Evolutionary conservation across 805 yeast genomes (phyloP).

Genomic region (Suhomyces kilbournensis): DNA sequence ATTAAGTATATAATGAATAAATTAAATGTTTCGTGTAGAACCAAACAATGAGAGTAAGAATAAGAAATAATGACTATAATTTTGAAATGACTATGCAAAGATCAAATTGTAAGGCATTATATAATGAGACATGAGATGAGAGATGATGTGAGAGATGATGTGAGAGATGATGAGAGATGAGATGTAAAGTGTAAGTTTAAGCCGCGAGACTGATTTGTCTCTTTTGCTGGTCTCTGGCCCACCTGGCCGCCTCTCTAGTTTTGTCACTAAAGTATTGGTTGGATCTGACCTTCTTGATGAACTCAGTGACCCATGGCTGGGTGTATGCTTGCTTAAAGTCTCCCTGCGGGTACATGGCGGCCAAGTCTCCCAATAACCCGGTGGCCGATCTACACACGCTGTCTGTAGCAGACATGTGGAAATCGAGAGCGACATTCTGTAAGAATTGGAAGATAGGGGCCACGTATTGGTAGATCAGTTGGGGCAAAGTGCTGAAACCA

Average conservation of each 20-base stretch:
- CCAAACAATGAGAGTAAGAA: constrained; percentile 7
- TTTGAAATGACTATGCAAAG: neutral
- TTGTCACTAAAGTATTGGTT: constrained; percentile 57
- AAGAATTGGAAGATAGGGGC: constrained; percentile 71
- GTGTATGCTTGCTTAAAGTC: constrained; percentile 62
- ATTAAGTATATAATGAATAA: neutral
- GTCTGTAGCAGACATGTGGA: constrained; percentile 60
- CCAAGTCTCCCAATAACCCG: constrained; percentile 91
- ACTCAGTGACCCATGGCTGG: constrained; percentile 76
- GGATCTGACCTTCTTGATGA: constrained; percentile 70
- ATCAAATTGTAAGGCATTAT: neutral
- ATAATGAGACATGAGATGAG: constrained; percentile 1
- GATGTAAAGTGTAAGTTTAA: neutral
- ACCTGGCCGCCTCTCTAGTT: constrained; percentile 89
- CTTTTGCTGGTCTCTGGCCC: constrained; percentile 91
- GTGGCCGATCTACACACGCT: constrained; percentile 77
- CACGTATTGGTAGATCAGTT: constrained; percentile 60
- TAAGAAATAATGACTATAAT: constrained; percentile 3
- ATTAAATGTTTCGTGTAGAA: neutral
- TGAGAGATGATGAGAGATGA: constrained; percentile 9
- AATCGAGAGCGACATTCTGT: constrained; percentile 55
- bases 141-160: constrained; percentile 1
- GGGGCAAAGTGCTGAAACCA: constrained; percentile 73
- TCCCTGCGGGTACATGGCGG: constrained; percentile 79
- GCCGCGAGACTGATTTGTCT: constrained; percentile 21